phyloP scores from a whole-genome alignment of 257 asterid genomes.

The Thymus quinquecostatus region DNA sequence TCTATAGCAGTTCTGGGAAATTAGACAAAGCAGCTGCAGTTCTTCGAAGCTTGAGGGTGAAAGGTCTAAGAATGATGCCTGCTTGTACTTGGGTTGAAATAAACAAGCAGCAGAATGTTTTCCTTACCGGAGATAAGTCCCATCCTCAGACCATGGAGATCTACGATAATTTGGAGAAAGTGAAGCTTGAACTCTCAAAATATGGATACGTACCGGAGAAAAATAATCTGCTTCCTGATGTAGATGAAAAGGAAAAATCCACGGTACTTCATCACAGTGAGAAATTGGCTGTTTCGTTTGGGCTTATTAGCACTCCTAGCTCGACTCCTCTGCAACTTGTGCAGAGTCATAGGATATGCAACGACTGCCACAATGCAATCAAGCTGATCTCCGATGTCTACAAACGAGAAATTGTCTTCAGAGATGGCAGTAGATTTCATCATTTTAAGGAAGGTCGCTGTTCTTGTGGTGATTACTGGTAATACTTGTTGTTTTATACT shows the following conservation, averaged over 20 bases:
- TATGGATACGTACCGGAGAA: slow-evolving; percentile 51
- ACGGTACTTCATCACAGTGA: slow-evolving; percentile 67
- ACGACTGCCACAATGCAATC: slow-evolving; percentile 71
- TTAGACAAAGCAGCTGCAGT: slow-evolving; percentile 76
- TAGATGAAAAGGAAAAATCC: slow-evolving; percentile 59
- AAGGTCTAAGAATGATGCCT: slow-evolving; percentile 69
- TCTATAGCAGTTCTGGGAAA: slow-evolving; percentile 61
- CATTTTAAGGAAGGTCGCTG: slow-evolving; percentile 66
- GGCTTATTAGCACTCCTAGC: slow-evolving; percentile 66
- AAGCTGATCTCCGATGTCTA: slow-evolving; percentile 59
- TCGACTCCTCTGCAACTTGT: slow-evolving; percentile 76
- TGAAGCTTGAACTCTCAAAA: slow-evolving; percentile 50
- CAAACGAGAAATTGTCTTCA: slow-evolving; percentile 59
- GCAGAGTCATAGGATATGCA: slow-evolving; percentile 82
- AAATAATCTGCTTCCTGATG: slow-evolving; percentile 78
- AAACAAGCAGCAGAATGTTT: slow-evolving; percentile 62
- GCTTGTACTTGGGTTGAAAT: slow-evolving; percentile 87
- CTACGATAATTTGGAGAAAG: slow-evolving; percentile 49
- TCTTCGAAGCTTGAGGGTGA: slow-evolving; percentile 59
- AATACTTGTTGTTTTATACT: slow-evolving; percentile 29
- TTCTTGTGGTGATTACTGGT: slow-evolving; percentile 95
- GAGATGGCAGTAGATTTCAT: slow-evolving; percentile 90
- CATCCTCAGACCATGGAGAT: slow-evolving; percentile 59
- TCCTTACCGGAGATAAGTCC: slow-evolving; percentile 68
- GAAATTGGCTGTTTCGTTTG: slow-evolving; percentile 84